A percentile compares a stretch with the other conserved stretches of the same genome.
phyloP scores from a whole-genome alignment of 805 yeast species.

The Priceomyces carsonii region DNA sequence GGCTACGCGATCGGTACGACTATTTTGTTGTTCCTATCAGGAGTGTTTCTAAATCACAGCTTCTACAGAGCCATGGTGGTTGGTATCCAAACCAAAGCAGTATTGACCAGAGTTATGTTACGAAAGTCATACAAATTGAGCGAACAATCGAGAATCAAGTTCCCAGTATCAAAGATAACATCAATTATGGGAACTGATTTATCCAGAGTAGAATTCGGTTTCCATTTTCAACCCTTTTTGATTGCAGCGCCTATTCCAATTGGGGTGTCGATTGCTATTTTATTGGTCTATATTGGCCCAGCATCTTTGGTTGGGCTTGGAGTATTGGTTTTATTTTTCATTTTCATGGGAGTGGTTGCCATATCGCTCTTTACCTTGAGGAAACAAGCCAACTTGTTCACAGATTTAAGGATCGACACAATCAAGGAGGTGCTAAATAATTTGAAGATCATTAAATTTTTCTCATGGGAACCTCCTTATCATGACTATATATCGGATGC shows the following conservation, averaged over 20 bases:
- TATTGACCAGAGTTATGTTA: conserved; percentile 65
- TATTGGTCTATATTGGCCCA: conserved; percentile 66
- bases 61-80: conserved; percentile 56
- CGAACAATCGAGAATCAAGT: conserved; percentile 53
- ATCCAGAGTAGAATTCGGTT: conserved; percentile 70
- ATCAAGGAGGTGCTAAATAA: conserved; percentile 74
- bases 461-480: conserved; percentile 87
- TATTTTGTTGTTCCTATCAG: conserved; percentile 11
- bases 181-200: conserved; percentile 75
- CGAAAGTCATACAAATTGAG: conserved; percentile 63
- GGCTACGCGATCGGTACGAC: conserved; percentile 36
- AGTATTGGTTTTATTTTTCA: conserved; percentile 30
- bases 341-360: conserved; percentile 46
- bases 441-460: conserved; percentile 77
- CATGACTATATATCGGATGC: conserved; percentile 50
- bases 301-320: conserved; percentile 64
- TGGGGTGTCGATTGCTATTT: conserved; percentile 58
- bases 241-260: conserved; percentile 62
- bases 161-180: conserved; percentile 66
- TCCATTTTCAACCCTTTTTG: conserved; percentile 59
- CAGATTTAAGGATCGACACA: conserved; percentile 70
- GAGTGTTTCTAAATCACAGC: conserved; percentile 49
- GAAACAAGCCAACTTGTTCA: conserved; percentile 51
- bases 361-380: conserved; percentile 57
- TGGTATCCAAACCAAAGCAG: conserved; percentile 68